Evolutionary conservation across 768 basidiomycete species (phyloP), one percentile per base, ranked within the genome.

Genomic region (Boletus edulis): DNA sequence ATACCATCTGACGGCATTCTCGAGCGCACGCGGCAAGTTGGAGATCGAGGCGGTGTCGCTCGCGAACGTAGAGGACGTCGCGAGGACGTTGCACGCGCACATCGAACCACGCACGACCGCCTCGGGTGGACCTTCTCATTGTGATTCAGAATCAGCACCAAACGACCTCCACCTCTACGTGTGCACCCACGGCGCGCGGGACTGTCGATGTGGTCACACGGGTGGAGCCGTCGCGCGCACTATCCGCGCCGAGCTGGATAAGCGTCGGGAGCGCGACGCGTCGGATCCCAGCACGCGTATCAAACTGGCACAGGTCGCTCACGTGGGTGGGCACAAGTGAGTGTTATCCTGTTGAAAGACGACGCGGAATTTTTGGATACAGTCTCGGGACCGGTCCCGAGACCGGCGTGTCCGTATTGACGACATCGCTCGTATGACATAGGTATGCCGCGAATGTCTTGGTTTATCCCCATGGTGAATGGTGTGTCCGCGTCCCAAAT

Each of bases 281-380:
- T 56, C 49, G 3, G 66, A 70, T 55, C 58, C 57, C 2, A 64
- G 68, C 58, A 64, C 38, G 55, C 82, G 57, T 61, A 76, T 76
- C 22, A 67, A 67, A 42, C 73, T 92, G 2, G 82, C 82, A 4
- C 83, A 90, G 58, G 80, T 86, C 7, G 87, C 80, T 3, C 91
- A 94, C 68, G 84, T 94, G 48, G 91, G 92, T 1, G 90, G 90
- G 24, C 91, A 94, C 71, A 78, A 89, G 91, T 89, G 64, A 66
- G 85, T 77, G 9, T 14, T 20, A 50, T 27, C 24, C 42, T 34
- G 24, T 41, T 18, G 41, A 32, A 27, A 27, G 8, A 27, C 27
- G 8, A 27, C 8, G 8, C 8, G 27, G 27, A 1, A 1, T 29
- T 29, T 29, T 29, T 29, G 27, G 27, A 29, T 29, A 9, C 38